Base-by-base conservation (phyloP, 441 rosid species). In the Gossypium davidsonii region DNA sequence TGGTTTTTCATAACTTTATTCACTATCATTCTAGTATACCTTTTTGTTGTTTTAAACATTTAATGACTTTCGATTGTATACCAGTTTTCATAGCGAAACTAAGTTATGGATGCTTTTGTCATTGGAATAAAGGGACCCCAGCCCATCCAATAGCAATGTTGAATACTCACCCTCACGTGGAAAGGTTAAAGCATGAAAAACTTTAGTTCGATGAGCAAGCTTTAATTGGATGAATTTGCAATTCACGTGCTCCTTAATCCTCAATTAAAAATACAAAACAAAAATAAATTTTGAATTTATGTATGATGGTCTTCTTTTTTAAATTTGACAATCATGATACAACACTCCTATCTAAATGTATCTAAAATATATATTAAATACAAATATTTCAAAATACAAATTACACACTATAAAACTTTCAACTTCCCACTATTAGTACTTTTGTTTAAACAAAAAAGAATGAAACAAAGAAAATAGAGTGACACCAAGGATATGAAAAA, bases 1-100 rank as follows among this genome's bases (percentile, higher is more conserved):
- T 92, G 92, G 78, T 87, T 92, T 77, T 90, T 80, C 8, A 75
- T 60, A 59, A 93, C 90, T 74, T 88, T 82, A 72, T 77, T 79
- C 11, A 92, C 2, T 64, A 28, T 4, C 34, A 28, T 4, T 28
- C 34, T 1, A 4, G 6, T 28, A 6, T 28, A 4, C 6, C 34
- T 28, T 26, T 26, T 26, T 26, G 31, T 26, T 26, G 31, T 26
- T 26, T 26, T 26, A 26, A 26, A 26, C 4, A 26, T 26, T 26
- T 26, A 4, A 28, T 28, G 34, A 28, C 34, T 28, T 56, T 20
- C 14, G 2, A 9, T 18, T 17, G 9, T 17, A 18, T 18, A 20
- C 14, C 59, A 20, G 20, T 9, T 18, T 25, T 55, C 28, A 55
- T 4, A 18, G 28, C 28, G n/a, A 56, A 56, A 9, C n/a, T 3